Evolutionary conservation across 2,329 filamentous ascomycete genomes (phyloP).

Genomic region (Boeremia lycopersici): DNA sequence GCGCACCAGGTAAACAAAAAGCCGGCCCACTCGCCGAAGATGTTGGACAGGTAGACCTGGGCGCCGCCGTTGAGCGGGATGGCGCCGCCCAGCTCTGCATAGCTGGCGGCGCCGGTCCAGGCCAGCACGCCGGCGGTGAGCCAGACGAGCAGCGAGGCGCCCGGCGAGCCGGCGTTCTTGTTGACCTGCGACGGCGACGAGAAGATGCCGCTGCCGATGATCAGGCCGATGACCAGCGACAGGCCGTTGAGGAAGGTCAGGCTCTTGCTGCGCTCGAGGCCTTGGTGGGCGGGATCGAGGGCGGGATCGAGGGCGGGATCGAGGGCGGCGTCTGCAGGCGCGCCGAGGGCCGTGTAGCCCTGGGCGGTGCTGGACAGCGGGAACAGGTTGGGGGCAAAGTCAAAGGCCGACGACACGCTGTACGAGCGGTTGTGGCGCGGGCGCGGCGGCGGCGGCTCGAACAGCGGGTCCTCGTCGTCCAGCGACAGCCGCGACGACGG

Average conservation of each 20-base stretch:
- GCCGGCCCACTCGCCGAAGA: slow-evolving; percentile 89
- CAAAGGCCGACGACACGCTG: slow-evolving; percentile 91
- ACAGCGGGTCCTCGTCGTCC: slow-evolving; percentile 81
- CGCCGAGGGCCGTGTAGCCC: slow-evolving; percentile 82
- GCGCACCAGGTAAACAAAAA: slow-evolving; percentile 98
- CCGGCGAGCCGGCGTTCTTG: slow-evolving; percentile 86
- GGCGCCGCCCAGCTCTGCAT: slow-evolving; percentile 92
- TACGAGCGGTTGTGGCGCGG: slow-evolving; percentile 71
- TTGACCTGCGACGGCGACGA: slow-evolving; percentile 94
- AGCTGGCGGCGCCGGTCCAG: slow-evolving; percentile 95
- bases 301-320: slow-evolving; percentile 63
- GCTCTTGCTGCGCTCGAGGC: slow-evolving; percentile 92
- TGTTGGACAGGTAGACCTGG: slow-evolving; percentile 93
- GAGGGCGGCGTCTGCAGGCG: slow-evolving; percentile 65
- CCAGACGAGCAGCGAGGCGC: slow-evolving; percentile 91
- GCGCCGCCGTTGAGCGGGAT: slow-evolving; percentile 95
- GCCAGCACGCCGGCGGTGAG: slow-evolving; percentile 86
- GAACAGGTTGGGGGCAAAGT: slow-evolving; percentile 92
- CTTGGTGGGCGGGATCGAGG: slow-evolving; percentile 74
- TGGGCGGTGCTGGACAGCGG: slow-evolving; percentile 83
- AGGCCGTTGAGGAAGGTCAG: slow-evolving; percentile 93
- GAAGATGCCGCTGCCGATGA: slow-evolving; percentile 97
- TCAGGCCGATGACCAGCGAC: slow-evolving; percentile 86
- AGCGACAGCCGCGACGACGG: slow-evolving; percentile 85
- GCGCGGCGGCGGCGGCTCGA: slow-evolving; percentile 43